Evolutionary conservation across 2,329 filamentous ascomycete species (phyloP), one percentile per base, ranked within the genome.

Genomic region (Cordyceps pruinosa): DNA sequence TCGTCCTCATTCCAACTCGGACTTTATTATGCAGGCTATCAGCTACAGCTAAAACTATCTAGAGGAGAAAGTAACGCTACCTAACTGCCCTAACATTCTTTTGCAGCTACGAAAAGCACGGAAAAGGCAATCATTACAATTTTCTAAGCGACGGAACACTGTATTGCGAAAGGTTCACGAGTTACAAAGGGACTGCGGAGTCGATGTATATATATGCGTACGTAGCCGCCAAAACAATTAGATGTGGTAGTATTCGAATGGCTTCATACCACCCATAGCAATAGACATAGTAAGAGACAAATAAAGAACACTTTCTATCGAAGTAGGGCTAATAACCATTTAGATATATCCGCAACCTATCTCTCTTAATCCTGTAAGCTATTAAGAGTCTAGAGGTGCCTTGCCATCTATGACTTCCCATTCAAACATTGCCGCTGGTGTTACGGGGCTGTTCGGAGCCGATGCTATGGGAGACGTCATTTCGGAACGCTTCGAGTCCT

Each of bases 211-310:
- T 52, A 23, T 61, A 13, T 48, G 53, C 12, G 39, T 61, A 13
- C 54, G 54, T n/a, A 61, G 41, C 32, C 50, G 41, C 23, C 35
- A 28, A 17, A 61, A 59, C 46, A 61, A 59, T 51, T 28, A 61
- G 37, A 58, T 59, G 44, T 61, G 39, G 59, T 25, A 52, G 52
- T 61, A 61, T 32, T 51, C 45, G 5, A 59, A 59, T 32, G 46
- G 51, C 28, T 60, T 57, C 15, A 28, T 32, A 30, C 59, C 48
- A 7, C 59, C 42, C 19, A 30, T 19, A 32, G 19, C 26, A 26
- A 19, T 23, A 19, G 42, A 58, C 17, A 32, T 54, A 6, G 56
- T 58, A 35, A 30, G 44, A 47, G 9, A 30, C 23, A 45, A 12
- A 25, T 3, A 47, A 35, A 41, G 3, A 13, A 5, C 13, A 30